These are phyloP conservation scores for Komagataella kurtzmanii DNA, from an alignment of 805 yeast genomes.

Conservation along the genomic window DNA sequence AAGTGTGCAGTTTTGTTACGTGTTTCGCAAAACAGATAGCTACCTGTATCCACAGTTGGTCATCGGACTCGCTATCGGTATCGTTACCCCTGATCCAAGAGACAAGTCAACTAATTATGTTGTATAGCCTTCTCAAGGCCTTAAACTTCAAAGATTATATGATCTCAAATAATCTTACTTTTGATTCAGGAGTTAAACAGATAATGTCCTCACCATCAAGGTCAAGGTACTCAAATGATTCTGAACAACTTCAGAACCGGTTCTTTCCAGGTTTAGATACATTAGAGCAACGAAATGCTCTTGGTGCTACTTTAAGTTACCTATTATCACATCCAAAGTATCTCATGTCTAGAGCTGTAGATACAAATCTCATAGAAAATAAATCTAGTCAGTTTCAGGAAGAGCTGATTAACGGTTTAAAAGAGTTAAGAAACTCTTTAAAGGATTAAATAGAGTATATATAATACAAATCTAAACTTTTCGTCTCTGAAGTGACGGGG, in stretches of 20 bases:
- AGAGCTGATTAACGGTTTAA: constrained; percentile 33
- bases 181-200: background rate
- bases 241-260: constrained; percentile 2
- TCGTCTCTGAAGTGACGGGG: background rate
- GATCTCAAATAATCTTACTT: constrained; percentile 2
- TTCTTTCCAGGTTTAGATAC: constrained; percentile 50
- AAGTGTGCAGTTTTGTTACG: constrained; percentile 46
- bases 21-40: constrained; percentile 56
- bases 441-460: background rate
- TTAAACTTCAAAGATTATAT: constrained; percentile 40
- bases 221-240: background rate
- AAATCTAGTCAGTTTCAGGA: constrained; percentile 26
- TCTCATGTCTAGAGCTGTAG: constrained; percentile 15
- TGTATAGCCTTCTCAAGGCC: constrained; percentile 43
- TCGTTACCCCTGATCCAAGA: constrained; percentile 41
- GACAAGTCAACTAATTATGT: constrained; percentile 51
- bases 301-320: constrained; percentile 51
- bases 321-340: constrained; percentile 81
- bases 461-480: background rate
- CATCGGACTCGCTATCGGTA: constrained; percentile 36
- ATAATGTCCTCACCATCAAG: background rate
- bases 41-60: constrained; percentile 57
- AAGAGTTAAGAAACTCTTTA: constrained; percentile 34
- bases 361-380: constrained; percentile 15
- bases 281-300: constrained; percentile 40